Base-by-base conservation (phyloP, 805 yeast genomes). In the Ogataea angusta region DNA sequence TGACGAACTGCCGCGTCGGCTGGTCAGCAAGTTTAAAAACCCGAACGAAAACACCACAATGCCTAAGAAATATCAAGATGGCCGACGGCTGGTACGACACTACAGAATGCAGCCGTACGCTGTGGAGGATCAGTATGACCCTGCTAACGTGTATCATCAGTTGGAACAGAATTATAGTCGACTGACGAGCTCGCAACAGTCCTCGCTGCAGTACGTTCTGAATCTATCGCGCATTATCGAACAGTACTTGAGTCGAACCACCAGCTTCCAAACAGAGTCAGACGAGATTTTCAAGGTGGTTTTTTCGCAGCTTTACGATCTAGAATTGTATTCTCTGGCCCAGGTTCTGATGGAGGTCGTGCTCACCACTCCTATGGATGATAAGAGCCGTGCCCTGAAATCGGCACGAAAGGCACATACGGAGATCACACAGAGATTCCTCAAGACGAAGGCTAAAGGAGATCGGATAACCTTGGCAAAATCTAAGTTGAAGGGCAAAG, bases 251-350 rank as follows among this genome's bases (percentile, higher is more conserved):
- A 29, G 23, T 10, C 14, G 21, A 9, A 32, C 36, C 5, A 23
- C 9, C 13, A 41, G 37, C 8, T 38, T 38, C 28, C 25, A 40
- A 12, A 18, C 12, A 3, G 31, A 45, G n/a, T 18, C 40, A 2
- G 38, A 42, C 34, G 34, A 29, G 10, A 34, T 49, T 6, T 49
- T 45, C 39, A 40, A 34, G 25, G 16, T 35, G 7, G 30, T 52
- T 2, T 56, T 47, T 28, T 28, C 38, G 6, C 58, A 55, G 29
- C 36, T 52, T 9, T 47, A 47, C 41, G 41, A 38, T 12, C 38
- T 45, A 15, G 31, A 33, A 24, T 27, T 52, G 8, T 15, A 36
- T 6, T 13, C 41, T 2, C 34, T 43, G 7, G 52, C 46, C 14
- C 30, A 40, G 13, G 15, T 38, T 29, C 16, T 48, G 15, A 32